Evolutionary conservation across 768 basidiomycete genomes (phyloP).

Genomic region (Suillus ampliporus): DNA sequence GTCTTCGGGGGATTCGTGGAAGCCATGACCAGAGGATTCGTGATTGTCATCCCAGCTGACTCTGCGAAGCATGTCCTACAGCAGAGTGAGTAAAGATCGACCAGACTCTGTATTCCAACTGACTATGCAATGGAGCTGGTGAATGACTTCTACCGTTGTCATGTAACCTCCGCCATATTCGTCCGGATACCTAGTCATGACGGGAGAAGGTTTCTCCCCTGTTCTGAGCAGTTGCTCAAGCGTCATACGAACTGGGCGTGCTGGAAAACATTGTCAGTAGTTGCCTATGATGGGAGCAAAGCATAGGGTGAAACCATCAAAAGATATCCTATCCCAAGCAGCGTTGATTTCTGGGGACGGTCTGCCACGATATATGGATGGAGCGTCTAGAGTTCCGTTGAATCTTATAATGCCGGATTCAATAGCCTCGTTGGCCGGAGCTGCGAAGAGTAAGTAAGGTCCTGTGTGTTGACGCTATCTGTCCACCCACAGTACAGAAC

Average conservation of each 20-base stretch:
- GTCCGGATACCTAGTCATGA: too few species aligned
- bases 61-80: conserved; percentile 17
- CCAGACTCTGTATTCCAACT: background rate
- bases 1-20: background rate
- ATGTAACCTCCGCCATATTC: conserved; percentile 18
- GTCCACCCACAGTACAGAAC: too few species aligned
- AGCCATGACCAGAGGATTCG: too few species aligned
- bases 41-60: background rate
- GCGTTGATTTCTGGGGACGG: conserved; percentile 15
- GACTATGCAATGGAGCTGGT: conserved; percentile 20
- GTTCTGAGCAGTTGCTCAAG: too few species aligned
- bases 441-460: too few species aligned
- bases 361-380: too few species aligned
- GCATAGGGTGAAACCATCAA: conserved; percentile 6
- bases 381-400: too few species aligned
- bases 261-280: background rate
- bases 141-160: conserved; percentile 13
- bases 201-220: too few species aligned
- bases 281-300: background rate
- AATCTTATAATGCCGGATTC: too few species aligned
- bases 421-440: too few species aligned
- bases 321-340: conserved; percentile 15
- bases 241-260: too few species aligned
- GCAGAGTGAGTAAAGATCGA: background rate
- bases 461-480: too few species aligned